Conservation (phyloP, 495 filamentous ascomycete genomes). For the Aspergillus funiculosus region DNA sequence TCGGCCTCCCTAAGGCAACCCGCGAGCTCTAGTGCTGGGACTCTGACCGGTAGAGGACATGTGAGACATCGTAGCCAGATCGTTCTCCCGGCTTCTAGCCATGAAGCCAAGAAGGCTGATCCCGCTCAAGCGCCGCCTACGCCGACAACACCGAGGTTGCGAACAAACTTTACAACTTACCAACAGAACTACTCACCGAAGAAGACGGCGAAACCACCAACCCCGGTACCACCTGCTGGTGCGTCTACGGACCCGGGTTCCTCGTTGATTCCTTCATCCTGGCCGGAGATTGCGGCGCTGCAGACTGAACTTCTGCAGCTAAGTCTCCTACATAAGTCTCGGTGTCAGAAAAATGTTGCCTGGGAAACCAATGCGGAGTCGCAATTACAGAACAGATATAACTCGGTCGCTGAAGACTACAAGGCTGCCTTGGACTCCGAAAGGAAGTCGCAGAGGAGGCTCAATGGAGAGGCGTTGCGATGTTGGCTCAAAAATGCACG, state of each 20-base stretch:
- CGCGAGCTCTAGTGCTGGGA: constrained; percentile 13
- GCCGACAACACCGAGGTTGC: constrained; percentile 26
- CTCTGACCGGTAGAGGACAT: constrained; percentile 25
- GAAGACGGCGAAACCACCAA: constrained; percentile 56
- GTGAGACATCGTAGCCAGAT: constrained; percentile 38
- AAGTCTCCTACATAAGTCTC: constrained; percentile 56
- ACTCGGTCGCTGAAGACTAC: constrained; percentile 34
- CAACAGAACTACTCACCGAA: constrained; percentile 67
- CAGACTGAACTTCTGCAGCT: constrained; percentile 72
- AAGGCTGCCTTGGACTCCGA: constrained; percentile 31
- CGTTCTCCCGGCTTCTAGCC: constrained; percentile 17
- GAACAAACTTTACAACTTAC: constrained; percentile 57
- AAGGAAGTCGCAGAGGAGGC: constrained; percentile 31
- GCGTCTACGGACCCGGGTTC: constrained; percentile 10
- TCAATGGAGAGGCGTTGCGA: constrained; percentile 37
- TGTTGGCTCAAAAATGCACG: constrained; percentile 35
- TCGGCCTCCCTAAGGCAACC: constrained; percentile 43
- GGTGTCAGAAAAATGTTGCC: constrained; percentile 26
- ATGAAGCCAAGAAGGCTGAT: constrained; percentile 11
- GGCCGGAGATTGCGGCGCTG: constrained; percentile 54
- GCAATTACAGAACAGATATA: constrained; percentile 35
- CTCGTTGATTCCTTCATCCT: constrained; percentile 34
- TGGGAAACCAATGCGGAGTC: constrained; percentile 35
- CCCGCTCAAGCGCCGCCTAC: constrained; percentile 10
- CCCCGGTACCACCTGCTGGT: constrained; percentile 24